Base-by-base conservation (phyloP, 2,329 filamentous ascomycete species). In the Fusarium nisikadoi region DNA sequence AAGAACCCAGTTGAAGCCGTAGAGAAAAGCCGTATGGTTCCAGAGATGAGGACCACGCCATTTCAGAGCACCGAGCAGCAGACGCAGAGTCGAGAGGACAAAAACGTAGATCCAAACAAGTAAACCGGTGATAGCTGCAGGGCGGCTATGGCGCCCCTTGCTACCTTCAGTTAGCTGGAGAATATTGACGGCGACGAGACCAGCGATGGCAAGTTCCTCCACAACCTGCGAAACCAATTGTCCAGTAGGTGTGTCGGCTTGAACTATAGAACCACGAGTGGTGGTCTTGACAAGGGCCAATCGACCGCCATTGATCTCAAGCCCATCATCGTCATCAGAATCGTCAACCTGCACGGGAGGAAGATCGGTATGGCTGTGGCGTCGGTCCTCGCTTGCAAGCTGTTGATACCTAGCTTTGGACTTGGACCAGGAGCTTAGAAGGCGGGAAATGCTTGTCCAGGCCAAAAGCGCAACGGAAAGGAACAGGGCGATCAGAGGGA, bases 11-110 rank as follows among this genome's bases (percentile, higher is more conserved):
- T 95, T 92, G 59, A 91, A 84, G 60, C 89, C 88, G 81, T 99
- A 99, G 59, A 99, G 90, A 70, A 88, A 83, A 25, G 94, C 93
- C 0, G 96, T 98, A 81, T 99, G 96, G 79, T 95, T 95, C 96
- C 96, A 99, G 13, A 98, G 84, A 65, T 88, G 87, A 13, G 92
- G 91, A 19, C 96, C 80, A 81, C 80, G 88, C 88, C 83, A 94
- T 86, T 85, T 89, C 77, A 83, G 89, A 82, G 84, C 90, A 81
- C 81, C 91, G 82, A 86, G 89, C 82, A 82, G 91, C 76, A 98
- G 84, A 38, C 96, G 91, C 46, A 94, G 83, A 25, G 90, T 88
- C 19, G 91, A 91, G 65, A 99, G 87, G 20, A 91, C 82, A 33
- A 95, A 85, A 42, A 95, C 89, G 79, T 98, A 99, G 57, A 89